Percentiles rank a stretch among this genome's conserved stretches.
phyloP scores from a whole-genome alignment of 202 grass and related monocot genomes.

The Zizania palustris region DNA sequence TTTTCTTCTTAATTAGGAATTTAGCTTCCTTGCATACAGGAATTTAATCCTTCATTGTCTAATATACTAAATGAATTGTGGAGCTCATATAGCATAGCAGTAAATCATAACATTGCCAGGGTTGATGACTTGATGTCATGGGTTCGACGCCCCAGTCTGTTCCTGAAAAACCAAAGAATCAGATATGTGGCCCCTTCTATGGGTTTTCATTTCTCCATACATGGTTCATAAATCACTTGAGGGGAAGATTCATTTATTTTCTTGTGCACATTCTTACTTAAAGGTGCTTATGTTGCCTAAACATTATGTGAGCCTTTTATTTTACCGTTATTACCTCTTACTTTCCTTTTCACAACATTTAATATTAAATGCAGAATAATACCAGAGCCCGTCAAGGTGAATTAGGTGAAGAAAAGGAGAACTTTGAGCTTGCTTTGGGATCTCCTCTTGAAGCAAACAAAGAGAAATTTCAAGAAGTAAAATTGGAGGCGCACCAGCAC shows the following conservation, averaged over 20 bases:
- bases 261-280: constrained; percentile 8
- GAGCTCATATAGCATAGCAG: not conserved
- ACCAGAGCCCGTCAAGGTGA: constrained; percentile 71
- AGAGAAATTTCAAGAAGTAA: constrained; percentile 43
- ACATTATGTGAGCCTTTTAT: constrained; percentile 17
- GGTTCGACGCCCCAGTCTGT: not conserved
- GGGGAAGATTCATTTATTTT: not conserved
- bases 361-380: constrained; percentile 84
- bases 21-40: not conserved
- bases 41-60: constrained; percentile 16
- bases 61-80: not conserved
- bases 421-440: constrained; percentile 46
- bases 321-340: constrained; percentile 43
- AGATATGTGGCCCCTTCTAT: no score
- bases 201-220: not conserved
- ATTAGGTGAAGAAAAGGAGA: constrained; percentile 59
- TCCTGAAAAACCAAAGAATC: no score
- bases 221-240: constrained; percentile 3
- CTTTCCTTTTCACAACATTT: constrained; percentile 56
- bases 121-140: not conserved
- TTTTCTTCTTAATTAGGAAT: constrained; percentile 23
- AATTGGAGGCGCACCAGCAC: not conserved
- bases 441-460: constrained; percentile 39
- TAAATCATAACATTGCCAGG: not conserved
- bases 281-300: constrained; percentile 12